Evolutionary conservation across 176 grass and related monocot species (phyloP).

Genomic region (Phragmites australis): DNA sequence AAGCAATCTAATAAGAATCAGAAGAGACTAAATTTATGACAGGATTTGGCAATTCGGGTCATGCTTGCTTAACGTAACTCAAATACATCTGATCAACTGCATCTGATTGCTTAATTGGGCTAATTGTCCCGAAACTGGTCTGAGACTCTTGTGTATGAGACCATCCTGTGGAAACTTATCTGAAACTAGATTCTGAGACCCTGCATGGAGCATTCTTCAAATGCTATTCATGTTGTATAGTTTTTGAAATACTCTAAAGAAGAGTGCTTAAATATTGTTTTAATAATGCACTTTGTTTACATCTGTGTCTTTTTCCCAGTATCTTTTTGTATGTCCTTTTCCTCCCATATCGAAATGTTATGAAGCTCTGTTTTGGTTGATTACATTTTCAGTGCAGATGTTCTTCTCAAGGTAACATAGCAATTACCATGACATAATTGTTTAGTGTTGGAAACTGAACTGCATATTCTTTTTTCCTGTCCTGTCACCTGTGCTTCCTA

Average conservation of each 20-base stretch:
- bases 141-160: neutral
- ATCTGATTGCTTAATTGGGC: neutral
- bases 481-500: neutral
- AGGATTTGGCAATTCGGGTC: no score
- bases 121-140: neutral
- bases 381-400: neutral
- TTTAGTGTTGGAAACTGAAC: constrained; percentile 2
- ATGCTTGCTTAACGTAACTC: neutral
- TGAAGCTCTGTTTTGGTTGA: neutral
- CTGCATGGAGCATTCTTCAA: neutral
- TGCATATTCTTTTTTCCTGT: no score
- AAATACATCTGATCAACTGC: neutral
- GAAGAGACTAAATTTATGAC: neutral
- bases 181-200: neutral
- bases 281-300: neutral
- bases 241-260: neutral
- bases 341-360: neutral
- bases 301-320: neutral
- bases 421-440: neutral
- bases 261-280: neutral
- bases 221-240: neutral
- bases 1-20: neutral
- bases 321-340: neutral
- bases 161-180: neutral
- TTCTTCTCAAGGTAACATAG: neutral